Evolutionary conservation across 2,329 filamentous ascomycete species (phyloP).

Genomic region (Golovinomyces cichoracearum): DNA sequence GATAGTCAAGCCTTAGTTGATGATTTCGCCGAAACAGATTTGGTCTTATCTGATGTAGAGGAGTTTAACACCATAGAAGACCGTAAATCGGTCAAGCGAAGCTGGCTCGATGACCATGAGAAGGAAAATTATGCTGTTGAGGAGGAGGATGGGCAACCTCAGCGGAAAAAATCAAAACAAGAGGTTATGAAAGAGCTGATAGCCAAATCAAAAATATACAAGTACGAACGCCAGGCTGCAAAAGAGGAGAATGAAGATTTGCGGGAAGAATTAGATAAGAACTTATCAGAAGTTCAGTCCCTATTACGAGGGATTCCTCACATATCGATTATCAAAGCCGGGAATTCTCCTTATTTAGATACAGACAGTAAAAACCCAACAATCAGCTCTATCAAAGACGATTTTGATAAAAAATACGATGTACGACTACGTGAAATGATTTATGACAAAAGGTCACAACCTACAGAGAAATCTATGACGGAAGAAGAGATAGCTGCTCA

Average conservation of each 20-base stretch:
- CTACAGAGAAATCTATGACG: slow-evolving; percentile 71
- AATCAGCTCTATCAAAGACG: slow-evolving; percentile 24
- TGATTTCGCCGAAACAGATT: slow-evolving; percentile 57
- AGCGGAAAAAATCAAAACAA: slow-evolving; percentile 78
- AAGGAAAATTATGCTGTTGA: slow-evolving; percentile 25
- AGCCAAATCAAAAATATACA: slow-evolving; percentile 85
- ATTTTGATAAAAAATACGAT: slow-evolving; percentile 72
- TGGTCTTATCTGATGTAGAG: slow-evolving; percentile 31
- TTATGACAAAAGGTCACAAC: slow-evolving; percentile 60
- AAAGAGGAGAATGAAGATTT: slow-evolving; percentile 88
- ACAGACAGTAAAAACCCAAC: not conserved
- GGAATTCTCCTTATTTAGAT: slow-evolving; percentile 26
- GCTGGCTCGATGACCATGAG: slow-evolving; percentile 18
- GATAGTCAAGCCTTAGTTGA: slow-evolving; percentile 30
- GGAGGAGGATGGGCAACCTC: slow-evolving; percentile 33
- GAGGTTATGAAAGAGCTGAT: slow-evolving; percentile 98
- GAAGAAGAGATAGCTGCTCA: slow-evolving; percentile 62
- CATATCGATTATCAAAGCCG: too few relatives aligned
- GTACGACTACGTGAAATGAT: slow-evolving; percentile 55
- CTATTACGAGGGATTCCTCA: slow-evolving; percentile 39
- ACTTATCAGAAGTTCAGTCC: slow-evolving; percentile 48
- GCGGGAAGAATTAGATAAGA: slow-evolving; percentile 59
- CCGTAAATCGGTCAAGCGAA: slow-evolving; percentile 27
- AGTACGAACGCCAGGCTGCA: slow-evolving; percentile 72
- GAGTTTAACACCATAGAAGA: slow-evolving; percentile 29